Base-by-base conservation (phyloP, 2,329 filamentous ascomycete genomes). In the Aspergillus pseudoviridinutans region DNA sequence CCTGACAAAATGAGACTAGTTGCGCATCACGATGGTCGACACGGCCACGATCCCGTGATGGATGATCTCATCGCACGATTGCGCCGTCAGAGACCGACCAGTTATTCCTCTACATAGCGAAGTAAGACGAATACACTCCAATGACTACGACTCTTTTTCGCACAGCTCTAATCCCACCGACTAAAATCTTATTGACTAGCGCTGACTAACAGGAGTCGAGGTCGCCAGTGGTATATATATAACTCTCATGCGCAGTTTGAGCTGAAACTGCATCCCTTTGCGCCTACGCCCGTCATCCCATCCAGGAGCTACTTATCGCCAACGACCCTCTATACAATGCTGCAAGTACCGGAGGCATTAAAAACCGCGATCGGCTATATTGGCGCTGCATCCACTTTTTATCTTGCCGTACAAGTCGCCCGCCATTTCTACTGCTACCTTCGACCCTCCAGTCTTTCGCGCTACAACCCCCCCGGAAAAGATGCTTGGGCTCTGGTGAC, bases 401-500 rank as follows among this genome's bases (percentile, higher is more conserved):
- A 42, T 47, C 44, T 46, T 22, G 38, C 22, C 4, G 8, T 35
- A 4, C 51, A 50, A 22, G 10, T 57, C 20, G 51, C 55, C 20
- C 46, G 51, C 27, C 32, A 50, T 35, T 4, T 50, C 2, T 57
- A 53, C 17, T 50, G 44, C 32, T 54, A 50, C 20, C 29, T 50
- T 9, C 55, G 51, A n/a, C 47, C 51, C 5, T 54, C 46, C 24
- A 41, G 51, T 42, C 50, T 57, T 22, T 47, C 55, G 3, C 44
- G 32, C 25, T 57, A 57, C 22, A 54, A 54, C 9, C 55, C 51
- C 20, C 25, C 55, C 8, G 56, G 56, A 1, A 55, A 58, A 52
- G 52, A 61, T 29, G 20, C 75, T 10, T 83, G 79, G 76, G 80
- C 78, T 1, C 67, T 84, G 4, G 74, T 83, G 8, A 85, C 83